Evolutionary conservation across 2,329 filamentous ascomycete genomes (phyloP).

Genomic region (Cadophora luteo-olivacea): DNA sequence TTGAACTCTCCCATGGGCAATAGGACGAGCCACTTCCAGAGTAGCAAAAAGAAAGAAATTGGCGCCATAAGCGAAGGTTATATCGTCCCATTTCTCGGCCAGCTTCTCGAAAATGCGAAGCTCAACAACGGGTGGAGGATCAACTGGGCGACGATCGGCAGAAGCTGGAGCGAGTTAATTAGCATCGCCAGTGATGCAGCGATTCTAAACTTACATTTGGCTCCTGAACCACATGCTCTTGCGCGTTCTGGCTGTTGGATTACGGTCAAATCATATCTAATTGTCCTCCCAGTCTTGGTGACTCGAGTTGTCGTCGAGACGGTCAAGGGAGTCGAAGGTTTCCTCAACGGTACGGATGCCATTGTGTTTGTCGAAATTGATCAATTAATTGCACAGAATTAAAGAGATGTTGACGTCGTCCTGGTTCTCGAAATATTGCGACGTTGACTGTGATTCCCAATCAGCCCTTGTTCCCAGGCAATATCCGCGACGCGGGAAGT

Average conservation of each 20-base stretch:
- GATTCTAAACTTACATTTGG: slow-evolving; percentile 75
- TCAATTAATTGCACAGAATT: slow-evolving; percentile 4
- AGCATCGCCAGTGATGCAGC: slow-evolving; percentile 21
- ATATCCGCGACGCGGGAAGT: slow-evolving; percentile 21
- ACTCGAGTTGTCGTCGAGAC: slow-evolving; percentile 10
- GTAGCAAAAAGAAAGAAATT: slow-evolving; percentile 98
- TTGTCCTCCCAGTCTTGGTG: slow-evolving; percentile 61
- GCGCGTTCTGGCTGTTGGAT: slow-evolving; percentile 95
- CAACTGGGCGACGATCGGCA: slow-evolving; percentile 36
- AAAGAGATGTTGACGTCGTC: background rate
- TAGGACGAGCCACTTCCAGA: slow-evolving; percentile 81
- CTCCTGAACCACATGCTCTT: slow-evolving; percentile 91
- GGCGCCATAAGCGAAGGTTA: slow-evolving; percentile 91
- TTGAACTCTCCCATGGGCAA: slow-evolving; percentile 80
- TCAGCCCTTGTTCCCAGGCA: slow-evolving; percentile 21
- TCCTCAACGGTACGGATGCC: slow-evolving; percentile 6
- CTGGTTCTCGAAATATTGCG: slow-evolving; percentile 17
- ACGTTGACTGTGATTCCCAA: slow-evolving; percentile 1
- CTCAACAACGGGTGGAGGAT: slow-evolving; percentile 86
- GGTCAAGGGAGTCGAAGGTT: background rate
- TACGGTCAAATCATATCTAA: slow-evolving; percentile 84
- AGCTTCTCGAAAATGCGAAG: slow-evolving; percentile 82
- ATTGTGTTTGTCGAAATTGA: slow-evolving; percentile 2
- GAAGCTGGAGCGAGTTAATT: slow-evolving; percentile 33
- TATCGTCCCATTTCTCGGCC: slow-evolving; percentile 57